Conservation (phyloP, 1,139 yeast species). For the Kurtzmaniella quercitrusa region DNA sequence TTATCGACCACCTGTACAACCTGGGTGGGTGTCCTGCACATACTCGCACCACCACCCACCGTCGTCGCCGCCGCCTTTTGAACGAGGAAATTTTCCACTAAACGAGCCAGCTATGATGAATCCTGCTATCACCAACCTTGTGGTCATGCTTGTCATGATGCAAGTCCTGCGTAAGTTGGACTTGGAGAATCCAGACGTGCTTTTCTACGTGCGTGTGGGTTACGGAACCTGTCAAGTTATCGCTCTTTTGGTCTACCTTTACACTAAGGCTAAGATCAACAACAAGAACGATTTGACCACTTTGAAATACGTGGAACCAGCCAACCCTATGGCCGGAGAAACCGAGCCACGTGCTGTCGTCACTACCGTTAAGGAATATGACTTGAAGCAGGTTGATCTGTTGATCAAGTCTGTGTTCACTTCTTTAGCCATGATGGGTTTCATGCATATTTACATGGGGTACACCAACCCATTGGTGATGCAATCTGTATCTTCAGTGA, state of each 20-base stretch:
- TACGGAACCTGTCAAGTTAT: slow-evolving; percentile 66
- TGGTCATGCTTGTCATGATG: slow-evolving; percentile 95
- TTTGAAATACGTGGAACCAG: slow-evolving; percentile 84
- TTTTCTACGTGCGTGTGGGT: slow-evolving; percentile 72
- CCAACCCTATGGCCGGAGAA: slow-evolving; percentile 75
- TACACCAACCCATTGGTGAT: slow-evolving; percentile 95
- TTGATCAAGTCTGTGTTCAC: slow-evolving; percentile 83
- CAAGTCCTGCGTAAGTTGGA: slow-evolving; percentile 88
- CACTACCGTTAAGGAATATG: slow-evolving; percentile 94
- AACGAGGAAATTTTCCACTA: no score
- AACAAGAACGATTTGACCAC: slow-evolving; percentile 89
- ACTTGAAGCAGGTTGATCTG: slow-evolving; percentile 74
- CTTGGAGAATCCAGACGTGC: slow-evolving; percentile 76
- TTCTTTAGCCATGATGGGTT: slow-evolving; percentile 95
- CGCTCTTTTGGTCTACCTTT: slow-evolving; percentile 64
- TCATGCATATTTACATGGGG: slow-evolving; percentile 97
- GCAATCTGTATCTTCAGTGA: slow-evolving; percentile 89
- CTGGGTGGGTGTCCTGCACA: no score
- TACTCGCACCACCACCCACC: no score
- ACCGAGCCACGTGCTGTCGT: slow-evolving; percentile 70
- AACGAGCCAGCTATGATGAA: slow-evolving; percentile 46
- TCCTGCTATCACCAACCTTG: slow-evolving; percentile 84
- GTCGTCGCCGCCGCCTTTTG: no score
- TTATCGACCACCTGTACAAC: no score
- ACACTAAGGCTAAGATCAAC: slow-evolving; percentile 57